Conservation (phyloP, 1,284 basidiomycete species). For the Paramarasmius palmivorus region DNA sequence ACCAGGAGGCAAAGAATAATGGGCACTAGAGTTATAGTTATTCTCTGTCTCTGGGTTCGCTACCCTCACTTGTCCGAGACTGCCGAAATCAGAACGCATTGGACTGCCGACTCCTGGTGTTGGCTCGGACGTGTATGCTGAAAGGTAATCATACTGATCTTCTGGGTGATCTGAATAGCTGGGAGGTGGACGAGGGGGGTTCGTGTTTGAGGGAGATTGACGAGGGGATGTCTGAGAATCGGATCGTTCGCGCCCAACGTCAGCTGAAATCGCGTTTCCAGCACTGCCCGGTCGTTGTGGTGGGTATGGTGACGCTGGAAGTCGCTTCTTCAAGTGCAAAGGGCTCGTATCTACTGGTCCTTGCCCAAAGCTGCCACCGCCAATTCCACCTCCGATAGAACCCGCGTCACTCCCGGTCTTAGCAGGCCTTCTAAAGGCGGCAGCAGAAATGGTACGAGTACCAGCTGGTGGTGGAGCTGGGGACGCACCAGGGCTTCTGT, state of each 20-base stretch:
- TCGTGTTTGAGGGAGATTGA: conserved; percentile 7
- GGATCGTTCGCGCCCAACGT: conserved; percentile 2
- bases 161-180: conserved; percentile 26
- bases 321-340: conserved; percentile 49
- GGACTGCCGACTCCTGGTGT: conserved; percentile 17
- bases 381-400: conserved; percentile 1
- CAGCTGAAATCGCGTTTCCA: conserved; percentile 9
- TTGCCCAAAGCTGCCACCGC: conserved; percentile 8
- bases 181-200: conserved; percentile 20
- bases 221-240: background rate
- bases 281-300: conserved; percentile 14
- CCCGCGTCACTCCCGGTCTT: conserved; percentile 31
- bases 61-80: conserved; percentile 23
- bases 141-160: conserved; percentile 58
- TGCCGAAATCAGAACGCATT: conserved; percentile 19
- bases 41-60: conserved; percentile 6
- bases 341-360: conserved; percentile 45
- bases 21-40: conserved; percentile 5
- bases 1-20: conserved; percentile 18
- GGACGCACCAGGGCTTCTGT: background rate
- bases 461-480: conserved; percentile 32
- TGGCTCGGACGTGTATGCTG: conserved; percentile 45
- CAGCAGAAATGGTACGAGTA: conserved; percentile 67
- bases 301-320: conserved; percentile 41
- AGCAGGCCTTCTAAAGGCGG: conserved; percentile 66